Percentiles rank a stretch among this genome's conserved stretches.
Evolutionary conservation across 179 eudicot species (phyloP).

Genomic region (Spinacia oleracea): DNA sequence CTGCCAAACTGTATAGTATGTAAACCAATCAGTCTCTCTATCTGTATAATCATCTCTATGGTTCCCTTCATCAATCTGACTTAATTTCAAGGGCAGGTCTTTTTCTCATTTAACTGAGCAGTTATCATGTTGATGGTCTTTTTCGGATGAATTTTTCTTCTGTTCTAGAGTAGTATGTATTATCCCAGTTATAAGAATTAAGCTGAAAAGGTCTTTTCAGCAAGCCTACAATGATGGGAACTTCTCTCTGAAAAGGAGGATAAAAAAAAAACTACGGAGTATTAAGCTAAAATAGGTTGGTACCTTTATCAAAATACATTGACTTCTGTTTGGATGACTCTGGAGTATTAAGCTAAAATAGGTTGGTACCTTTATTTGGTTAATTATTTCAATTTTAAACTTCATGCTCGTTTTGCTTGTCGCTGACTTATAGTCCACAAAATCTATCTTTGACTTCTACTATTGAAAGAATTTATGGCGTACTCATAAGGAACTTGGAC

Average conservation of each 20-base stretch:
- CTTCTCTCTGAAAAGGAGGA: neutral
- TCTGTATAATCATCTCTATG: slow-evolving; percentile 15
- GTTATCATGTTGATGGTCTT: neutral
- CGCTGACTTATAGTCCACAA: no score
- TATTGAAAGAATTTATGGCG: neutral
- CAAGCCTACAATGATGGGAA: neutral
- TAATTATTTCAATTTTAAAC: neutral
- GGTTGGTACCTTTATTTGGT: neutral
- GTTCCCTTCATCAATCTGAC: neutral
- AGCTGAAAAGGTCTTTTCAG: neutral
- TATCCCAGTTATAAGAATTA: neutral
- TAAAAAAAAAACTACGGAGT: neutral
- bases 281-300: no score
- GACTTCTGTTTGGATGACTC: neutral
- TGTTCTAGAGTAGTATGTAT: neutral
- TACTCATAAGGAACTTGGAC: neutral
- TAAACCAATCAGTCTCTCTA: neutral
- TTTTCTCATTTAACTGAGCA: slow-evolving; percentile 2
- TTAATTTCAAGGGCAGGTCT: neutral
- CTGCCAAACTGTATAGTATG: slow-evolving; percentile 10
- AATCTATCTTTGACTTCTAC: neutral
- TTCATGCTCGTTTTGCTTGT: no score
- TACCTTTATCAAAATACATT: no score
- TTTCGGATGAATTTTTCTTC: no score
- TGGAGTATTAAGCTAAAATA: neutral